Evolutionary conservation across 2,329 filamentous ascomycete genomes (phyloP), one percentile per base, ranked within the genome.

Genomic region (Calonectria henricotiae): DNA sequence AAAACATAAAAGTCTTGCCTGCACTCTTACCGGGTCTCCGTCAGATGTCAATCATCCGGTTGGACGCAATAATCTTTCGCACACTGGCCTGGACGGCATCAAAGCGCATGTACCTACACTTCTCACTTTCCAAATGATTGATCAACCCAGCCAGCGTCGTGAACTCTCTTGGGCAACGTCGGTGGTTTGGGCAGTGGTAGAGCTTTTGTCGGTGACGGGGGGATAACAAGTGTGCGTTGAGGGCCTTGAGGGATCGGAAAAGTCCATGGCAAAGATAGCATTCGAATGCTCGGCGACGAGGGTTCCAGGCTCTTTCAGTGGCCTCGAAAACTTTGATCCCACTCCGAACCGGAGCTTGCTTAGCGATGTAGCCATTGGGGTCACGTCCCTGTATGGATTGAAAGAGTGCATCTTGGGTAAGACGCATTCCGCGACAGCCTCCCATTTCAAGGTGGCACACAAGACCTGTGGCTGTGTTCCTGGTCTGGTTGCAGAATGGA

Each of bases 141-240:
- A 85, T 79, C 6, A 84, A 68, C 1, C 72, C 80, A 1, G 82
- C 83, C 6, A 87, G 71, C 1, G 77, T 82, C 60, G 75, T 83
- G 67, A 85, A 86, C 12, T 86, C 79, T 15, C 51, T 73, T 1
- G 67, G 27, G 66, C 84, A 86, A 13, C 4, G 4, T 1, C 39
- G 58, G 1, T 37, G 54, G 4, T 83, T 82, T 0, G 82, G 83
- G 55, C 84, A 87, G 67, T 84, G 82, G 58, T 86, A 86, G 9
- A 85, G 70, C 0, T 73, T 67, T 58, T 83, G 76, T 60, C 82
- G 80, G 65, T 86, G 77, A 11, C 60, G 79, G 0, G 86, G 81
- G 0, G 89, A 91, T 44, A 83, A 84, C 1, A 92, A 77, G 73
- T 92, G 89, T 64, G 85, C 80, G 58, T 88, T 87, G 3, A 92